Conservation (phyloP, 768 basidiomycete genomes). For the Lentinula boryana region DNA sequence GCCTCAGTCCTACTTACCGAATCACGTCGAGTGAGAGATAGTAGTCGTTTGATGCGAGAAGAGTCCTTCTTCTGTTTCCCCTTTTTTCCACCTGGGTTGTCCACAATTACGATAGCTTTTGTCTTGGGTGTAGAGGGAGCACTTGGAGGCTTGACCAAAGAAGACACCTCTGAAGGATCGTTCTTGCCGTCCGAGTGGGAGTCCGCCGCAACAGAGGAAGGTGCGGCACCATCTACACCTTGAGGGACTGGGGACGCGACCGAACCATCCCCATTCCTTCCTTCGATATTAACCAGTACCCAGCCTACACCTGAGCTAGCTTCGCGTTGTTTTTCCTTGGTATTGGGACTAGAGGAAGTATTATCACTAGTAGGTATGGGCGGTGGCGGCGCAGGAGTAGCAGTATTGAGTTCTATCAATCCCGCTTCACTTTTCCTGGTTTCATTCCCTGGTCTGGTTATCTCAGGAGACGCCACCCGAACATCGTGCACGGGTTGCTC, state of each 20-base stretch:
- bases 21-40: conserved; percentile 14
- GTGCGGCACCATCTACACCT: conserved; percentile 3
- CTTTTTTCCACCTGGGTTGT: conserved; percentile 47
- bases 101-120: conserved; percentile 58
- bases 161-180: conserved; percentile 40
- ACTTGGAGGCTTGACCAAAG: not conserved
- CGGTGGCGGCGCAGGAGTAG: not conserved
- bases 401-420: conserved; percentile 18
- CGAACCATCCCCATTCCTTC: conserved; percentile 13
- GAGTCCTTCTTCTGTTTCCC: conserved; percentile 18
- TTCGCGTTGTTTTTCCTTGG: conserved; percentile 19
- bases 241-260: not conserved
- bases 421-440: conserved; percentile 62
- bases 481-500: conserved; percentile 44
- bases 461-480: conserved; percentile 48
- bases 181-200: conserved; percentile 10
- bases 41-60: conserved; percentile 16
- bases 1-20: conserved; percentile 6
- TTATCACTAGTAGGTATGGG: conserved; percentile 8
- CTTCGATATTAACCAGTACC: conserved; percentile 62
- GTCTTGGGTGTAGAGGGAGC: conserved; percentile 29
- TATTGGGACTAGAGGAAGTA: conserved; percentile 3
- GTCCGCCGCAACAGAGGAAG: not conserved
- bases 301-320: conserved; percentile 48
- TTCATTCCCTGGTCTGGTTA: conserved; percentile 28